These are phyloP conservation scores for Suillus ampliporus DNA, from an alignment of 768 basidiomycete species.

Conservation along the genomic window DNA sequence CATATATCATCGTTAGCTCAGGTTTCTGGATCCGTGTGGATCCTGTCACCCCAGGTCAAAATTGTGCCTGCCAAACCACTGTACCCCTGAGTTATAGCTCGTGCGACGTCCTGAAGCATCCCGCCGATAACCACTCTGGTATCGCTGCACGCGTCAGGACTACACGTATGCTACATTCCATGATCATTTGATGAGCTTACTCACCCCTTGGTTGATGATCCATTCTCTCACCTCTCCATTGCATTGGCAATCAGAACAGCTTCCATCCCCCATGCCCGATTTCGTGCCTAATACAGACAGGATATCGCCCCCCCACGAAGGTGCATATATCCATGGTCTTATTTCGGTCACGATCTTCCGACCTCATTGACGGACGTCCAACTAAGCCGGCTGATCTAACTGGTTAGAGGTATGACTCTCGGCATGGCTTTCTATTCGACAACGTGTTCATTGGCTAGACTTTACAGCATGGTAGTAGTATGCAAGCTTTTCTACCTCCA, in stretches of 20 bases:
- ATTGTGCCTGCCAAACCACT: background rate
- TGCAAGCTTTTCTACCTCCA: background rate
- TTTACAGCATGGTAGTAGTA: background rate
- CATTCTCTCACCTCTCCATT: background rate
- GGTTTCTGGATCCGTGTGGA: background rate
- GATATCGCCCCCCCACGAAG: too few relatives aligned
- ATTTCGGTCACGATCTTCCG: background rate
- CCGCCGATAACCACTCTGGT: background rate
- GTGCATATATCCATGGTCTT: background rate
- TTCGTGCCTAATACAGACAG: background rate
- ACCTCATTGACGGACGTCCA: too few relatives aligned
- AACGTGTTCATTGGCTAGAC: background rate
- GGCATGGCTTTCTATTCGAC: background rate
- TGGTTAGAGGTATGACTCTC: background rate
- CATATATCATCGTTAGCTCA: background rate
- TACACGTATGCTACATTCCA: background rate
- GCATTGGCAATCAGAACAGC: background rate
- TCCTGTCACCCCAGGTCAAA: background rate
- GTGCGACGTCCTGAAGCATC: too few relatives aligned
- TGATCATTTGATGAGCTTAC: background rate
- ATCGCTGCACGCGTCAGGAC: background rate
- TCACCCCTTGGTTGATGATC: background rate
- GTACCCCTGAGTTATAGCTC: background rate
- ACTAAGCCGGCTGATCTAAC: background rate
- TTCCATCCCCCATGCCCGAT: background rate